A percentile compares a stretch with the other conserved stretches of the same genome.
Conservation (phyloP, 331 rosid species). For the Rhamnella rubrinervis region DNA sequence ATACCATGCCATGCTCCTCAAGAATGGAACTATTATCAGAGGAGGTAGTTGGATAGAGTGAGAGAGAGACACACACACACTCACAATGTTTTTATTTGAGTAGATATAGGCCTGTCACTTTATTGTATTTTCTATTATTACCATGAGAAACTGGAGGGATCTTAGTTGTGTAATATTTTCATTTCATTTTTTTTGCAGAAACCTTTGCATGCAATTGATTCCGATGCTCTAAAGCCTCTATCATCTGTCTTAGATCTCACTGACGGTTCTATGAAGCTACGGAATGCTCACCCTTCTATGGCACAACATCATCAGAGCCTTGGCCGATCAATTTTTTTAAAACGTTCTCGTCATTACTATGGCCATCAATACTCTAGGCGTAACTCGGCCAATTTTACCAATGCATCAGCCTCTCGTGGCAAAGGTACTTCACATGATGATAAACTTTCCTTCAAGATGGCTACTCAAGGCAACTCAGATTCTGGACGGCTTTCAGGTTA, state of each 20-base stretch:
- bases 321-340: conserved; percentile 63
- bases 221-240: conserved; percentile 35
- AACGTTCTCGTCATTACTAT: conserved; percentile 78
- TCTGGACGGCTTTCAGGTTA: conserved; percentile 49
- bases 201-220: conserved; percentile 46
- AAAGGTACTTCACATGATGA: conserved; percentile 55
- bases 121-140: not conserved
- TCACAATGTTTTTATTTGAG: not conserved
- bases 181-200: conserved; percentile 30
- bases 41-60: conserved; percentile 54
- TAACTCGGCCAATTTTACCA: conserved; percentile 52
- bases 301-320: conserved; percentile 63
- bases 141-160: conserved; percentile 2
- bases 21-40: conserved; percentile 70
- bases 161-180: conserved; percentile 2
- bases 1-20: conserved; percentile 55
- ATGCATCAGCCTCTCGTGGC: conserved; percentile 61
- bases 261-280: conserved; percentile 54
- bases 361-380: conserved; percentile 88
- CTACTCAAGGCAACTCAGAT: conserved; percentile 50
- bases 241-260: conserved; percentile 48
- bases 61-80: not conserved
- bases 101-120: not conserved
- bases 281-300: conserved; percentile 40
- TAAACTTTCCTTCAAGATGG: conserved; percentile 55